A percentile compares a stretch with the other conserved stretches of the same genome.
phyloP scores from a whole-genome alignment of 768 basidiomycete species.

The Naematelia encephala region DNA sequence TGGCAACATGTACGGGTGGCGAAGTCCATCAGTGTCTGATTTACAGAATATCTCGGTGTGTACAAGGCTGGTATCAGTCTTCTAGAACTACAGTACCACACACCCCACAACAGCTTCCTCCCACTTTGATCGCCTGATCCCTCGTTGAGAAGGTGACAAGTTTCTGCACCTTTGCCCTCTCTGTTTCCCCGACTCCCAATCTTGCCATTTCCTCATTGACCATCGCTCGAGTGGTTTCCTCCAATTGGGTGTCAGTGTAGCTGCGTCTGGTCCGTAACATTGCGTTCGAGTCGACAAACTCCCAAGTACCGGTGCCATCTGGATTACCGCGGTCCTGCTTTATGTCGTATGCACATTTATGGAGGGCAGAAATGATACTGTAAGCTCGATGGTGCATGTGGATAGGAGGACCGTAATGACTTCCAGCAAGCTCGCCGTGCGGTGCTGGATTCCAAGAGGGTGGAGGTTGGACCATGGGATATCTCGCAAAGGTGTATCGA shows the following conservation, averaged over 20 bases:
- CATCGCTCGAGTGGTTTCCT: not conserved
- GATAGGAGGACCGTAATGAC: not conserved
- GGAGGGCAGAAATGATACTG: not conserved
- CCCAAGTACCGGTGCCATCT: not conserved
- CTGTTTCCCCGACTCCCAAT: not conserved
- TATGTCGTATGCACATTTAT: not conserved
- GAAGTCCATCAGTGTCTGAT: too few species aligned
- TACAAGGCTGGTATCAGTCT: not conserved
- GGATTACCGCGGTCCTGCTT: not conserved
- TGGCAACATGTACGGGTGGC: too few species aligned
- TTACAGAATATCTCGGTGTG: too few species aligned
- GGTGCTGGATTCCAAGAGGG: not conserved
- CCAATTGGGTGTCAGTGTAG: not conserved
- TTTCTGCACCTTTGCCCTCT: not conserved
- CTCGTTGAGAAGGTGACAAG: not conserved
- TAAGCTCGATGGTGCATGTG: not conserved
- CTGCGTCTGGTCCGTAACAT: not conserved
- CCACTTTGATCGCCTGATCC: not conserved
- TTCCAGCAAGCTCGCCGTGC: not conserved
- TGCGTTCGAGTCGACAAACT: not conserved
- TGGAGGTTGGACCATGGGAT: not conserved
- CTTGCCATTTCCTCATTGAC: not conserved
- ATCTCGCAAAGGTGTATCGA: not conserved
- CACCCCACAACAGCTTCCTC: not conserved
- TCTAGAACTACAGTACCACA: not conserved